Percentiles rank a stretch among this genome's conserved stretches.
phyloP scores from a whole-genome alignment of 2,329 filamentous ascomycete genomes.

The Fusarium nematophilum region DNA sequence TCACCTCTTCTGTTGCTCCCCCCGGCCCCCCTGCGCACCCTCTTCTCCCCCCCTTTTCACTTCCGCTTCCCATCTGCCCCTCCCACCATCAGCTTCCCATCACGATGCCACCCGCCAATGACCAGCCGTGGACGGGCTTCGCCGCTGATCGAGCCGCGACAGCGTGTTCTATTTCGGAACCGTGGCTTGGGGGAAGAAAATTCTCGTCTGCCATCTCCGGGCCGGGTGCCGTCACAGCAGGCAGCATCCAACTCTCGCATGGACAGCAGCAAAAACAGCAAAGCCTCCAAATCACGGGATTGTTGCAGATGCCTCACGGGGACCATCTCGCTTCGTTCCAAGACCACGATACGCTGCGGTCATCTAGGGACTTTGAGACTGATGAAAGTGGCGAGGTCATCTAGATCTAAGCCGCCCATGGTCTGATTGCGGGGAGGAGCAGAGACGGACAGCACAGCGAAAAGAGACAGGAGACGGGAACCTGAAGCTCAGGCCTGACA shows the following conservation, averaged over 20 bases:
- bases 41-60: conserved; percentile 9
- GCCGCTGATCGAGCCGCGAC: conserved; percentile 22
- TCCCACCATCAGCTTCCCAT: conserved; percentile 36
- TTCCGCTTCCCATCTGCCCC: conserved; percentile 31
- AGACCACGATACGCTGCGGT: conserved; percentile 7
- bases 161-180: conserved; percentile 29
- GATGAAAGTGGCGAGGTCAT: conserved; percentile 22
- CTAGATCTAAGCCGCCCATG: conserved; percentile 31
- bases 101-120: conserved; percentile 29
- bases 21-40: conserved; percentile 18
- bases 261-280: conserved; percentile 16
- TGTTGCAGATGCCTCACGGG: conserved; percentile 7
- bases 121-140: conserved; percentile 21
- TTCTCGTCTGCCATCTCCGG: conserved; percentile 17
- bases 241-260: conserved; percentile 1
- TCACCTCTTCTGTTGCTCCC: conserved; percentile 15
- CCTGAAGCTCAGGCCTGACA: conserved; percentile 31
- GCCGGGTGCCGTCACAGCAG: conserved; percentile 23
- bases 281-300: conserved; percentile 20
- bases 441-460: no score
- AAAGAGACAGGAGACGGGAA: conserved; percentile 18
- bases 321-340: conserved; percentile 21
- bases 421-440: conserved; percentile 35
- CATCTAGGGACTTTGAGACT: conserved; percentile 13
- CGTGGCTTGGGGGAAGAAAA: conserved; percentile 23